phyloP scores from a whole-genome alignment of 768 basidiomycete species.

The Lactifluus hygrophoroides region DNA sequence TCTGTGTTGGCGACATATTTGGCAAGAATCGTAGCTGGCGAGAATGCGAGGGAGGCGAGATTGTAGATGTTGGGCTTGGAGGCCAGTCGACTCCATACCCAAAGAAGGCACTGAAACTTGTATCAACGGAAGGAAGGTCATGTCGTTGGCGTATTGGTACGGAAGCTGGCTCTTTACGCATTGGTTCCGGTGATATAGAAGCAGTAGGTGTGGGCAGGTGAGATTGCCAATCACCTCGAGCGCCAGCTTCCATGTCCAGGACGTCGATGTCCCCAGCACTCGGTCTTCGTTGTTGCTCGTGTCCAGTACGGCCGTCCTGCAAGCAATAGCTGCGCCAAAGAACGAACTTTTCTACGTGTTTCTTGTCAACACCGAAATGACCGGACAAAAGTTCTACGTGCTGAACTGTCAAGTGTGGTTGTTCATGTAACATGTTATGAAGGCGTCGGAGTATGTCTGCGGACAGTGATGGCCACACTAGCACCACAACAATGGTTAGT shows the following conservation, averaged over 20 bases:
- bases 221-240: neutral
- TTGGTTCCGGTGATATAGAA: constrained; percentile 8
- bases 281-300: neutral
- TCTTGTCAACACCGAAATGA: neutral
- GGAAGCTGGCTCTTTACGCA: neutral
- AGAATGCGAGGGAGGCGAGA: neutral
- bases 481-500: neutral
- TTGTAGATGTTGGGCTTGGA: neutral
- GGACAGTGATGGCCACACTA: constrained; percentile 12
- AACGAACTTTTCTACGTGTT: constrained; percentile 6
- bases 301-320: neutral
- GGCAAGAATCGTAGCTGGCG: neutral
- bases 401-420: neutral
- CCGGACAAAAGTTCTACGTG: constrained; percentile 1
- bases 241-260: neutral
- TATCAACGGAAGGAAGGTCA: neutral
- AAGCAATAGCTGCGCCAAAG: neutral
- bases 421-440: constrained; percentile 5
- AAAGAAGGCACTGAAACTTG: neutral
- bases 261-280: neutral
- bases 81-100: neutral
- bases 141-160: neutral
- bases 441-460: neutral
- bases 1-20: neutral
- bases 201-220: constrained; percentile 3